Base-by-base conservation (phyloP, 495 filamentous ascomycete species). In the Hypoxylon cercidicola region DNA sequence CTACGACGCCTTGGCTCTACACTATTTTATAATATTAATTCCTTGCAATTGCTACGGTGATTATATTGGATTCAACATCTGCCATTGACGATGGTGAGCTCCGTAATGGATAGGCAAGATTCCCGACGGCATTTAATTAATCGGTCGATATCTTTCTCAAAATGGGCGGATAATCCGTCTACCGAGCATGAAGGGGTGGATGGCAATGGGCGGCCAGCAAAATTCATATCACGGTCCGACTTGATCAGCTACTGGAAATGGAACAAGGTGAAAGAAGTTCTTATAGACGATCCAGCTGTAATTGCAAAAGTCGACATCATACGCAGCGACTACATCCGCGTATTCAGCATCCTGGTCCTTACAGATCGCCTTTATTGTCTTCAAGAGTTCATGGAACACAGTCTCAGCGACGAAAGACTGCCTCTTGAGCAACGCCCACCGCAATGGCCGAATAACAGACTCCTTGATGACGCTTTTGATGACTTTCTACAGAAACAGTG, bases 291-390 rank as follows among this genome's bases (percentile, higher is more conserved):
- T 25, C 3, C 4, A 8, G 43, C 2, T n/a, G 43, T 46, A 4
- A 25, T 8, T 23, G 43, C 43, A 9, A 28, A 9, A 21, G 21
- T 25, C 11, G 9, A 28, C 19, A 46, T n/a, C 9, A 46, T 46
- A 23, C 9, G 1, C 18, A 15, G 18, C 19, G 8, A 16, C 5
- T 46, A 46, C 15, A 21, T 46, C 19, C 19, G 43, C 1, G 43
- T 46, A 1, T 46, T 46, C 43, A 46, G 43, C 43, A 23, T 46
- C 3, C 13, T 46, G 4, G 43, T 23, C 43, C 20, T 46, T 18
- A 46, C 4, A 10, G 19, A 46, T n/a, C 43, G 15, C 11, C 43
- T 46, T 10, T 4, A 46, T 4, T 46, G 21, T 18, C 18, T 46
- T 23, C 15, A 46, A 18, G 10, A 15, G 9, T 46, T 46, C 9